Evolutionary conservation across 176 grass and related monocot species (phyloP).

Genomic region (Oryza officinalis): DNA sequence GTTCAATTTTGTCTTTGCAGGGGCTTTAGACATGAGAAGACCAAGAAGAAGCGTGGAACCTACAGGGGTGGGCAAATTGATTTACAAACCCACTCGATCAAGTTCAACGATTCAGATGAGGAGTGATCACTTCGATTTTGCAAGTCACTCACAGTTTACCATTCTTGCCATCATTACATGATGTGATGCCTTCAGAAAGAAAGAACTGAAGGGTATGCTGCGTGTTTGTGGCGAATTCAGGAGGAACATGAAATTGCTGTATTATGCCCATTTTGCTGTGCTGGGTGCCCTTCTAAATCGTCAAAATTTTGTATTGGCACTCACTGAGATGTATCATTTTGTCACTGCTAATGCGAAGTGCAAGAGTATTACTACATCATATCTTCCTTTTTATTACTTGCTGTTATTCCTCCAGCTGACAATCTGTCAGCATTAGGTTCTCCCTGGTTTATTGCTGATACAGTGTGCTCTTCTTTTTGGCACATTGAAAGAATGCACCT

Average conservation of each 20-base stretch:
- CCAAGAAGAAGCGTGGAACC: conserved; percentile 89
- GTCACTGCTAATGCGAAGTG: background rate
- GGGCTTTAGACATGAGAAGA: conserved; percentile 98
- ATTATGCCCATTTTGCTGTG: conserved; percentile 1
- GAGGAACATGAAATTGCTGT: background rate
- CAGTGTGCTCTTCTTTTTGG: background rate
- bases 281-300: background rate
- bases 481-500: background rate
- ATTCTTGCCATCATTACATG: background rate
- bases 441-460: background rate
- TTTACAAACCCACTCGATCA: conserved; percentile 78
- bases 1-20: conserved; percentile 31
- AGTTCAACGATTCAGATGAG: conserved; percentile 68
- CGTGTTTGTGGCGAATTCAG: background rate
- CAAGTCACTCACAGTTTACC: background rate
- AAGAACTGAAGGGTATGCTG: background rate
- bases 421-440: background rate
- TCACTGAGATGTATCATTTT: conserved; percentile 24
- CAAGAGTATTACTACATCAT: background rate
- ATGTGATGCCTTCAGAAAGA: background rate
- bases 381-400: background rate
- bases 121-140: conserved; percentile 30
- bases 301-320: conserved; percentile 19
- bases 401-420: background rate
- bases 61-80: conserved; percentile 86